Conservation (phyloP, 2,329 filamentous ascomycete genomes). For the Claviceps lovelessii region DNA sequence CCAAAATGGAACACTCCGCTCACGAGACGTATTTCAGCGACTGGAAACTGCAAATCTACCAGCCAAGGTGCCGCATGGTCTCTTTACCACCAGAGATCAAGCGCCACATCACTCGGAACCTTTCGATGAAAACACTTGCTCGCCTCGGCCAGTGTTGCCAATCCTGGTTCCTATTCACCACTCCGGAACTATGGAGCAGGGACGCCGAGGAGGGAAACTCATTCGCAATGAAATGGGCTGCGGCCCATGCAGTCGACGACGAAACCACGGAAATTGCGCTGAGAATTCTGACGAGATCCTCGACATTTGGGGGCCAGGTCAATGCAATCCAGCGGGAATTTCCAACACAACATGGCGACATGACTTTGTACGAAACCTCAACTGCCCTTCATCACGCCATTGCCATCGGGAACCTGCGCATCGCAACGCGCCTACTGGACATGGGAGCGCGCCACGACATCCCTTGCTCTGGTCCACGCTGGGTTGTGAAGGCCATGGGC, state of each 20-base stretch:
- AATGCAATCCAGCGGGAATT: neutral
- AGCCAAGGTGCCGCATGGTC: neutral
- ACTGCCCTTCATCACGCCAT: conserved; percentile 2
- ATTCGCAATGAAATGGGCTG: conserved; percentile 2
- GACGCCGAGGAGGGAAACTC: neutral
- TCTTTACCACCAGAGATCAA: neutral
- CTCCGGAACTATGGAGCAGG: neutral
- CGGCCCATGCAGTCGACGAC: neutral
- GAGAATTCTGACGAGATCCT: neutral
- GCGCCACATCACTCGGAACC: neutral
- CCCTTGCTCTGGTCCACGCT: neutral
- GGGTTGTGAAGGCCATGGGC: neutral
- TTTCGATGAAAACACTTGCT: neutral
- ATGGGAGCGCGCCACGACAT: neutral
- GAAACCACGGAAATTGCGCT: neutral
- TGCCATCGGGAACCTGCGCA: neutral
- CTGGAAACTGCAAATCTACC: neutral
- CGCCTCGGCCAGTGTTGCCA: neutral
- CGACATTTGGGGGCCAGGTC: neutral
- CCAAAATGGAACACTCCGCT: conserved; percentile 25
- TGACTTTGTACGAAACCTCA: neutral
- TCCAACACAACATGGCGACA: neutral
- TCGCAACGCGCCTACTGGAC: neutral
- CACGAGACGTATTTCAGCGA: neutral
- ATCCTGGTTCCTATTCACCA: neutral